Evolutionary conservation across 306 rosid genomes (phyloP), one percentile per base, ranked within the genome.

Genomic region (Inga leiocalycina): DNA sequence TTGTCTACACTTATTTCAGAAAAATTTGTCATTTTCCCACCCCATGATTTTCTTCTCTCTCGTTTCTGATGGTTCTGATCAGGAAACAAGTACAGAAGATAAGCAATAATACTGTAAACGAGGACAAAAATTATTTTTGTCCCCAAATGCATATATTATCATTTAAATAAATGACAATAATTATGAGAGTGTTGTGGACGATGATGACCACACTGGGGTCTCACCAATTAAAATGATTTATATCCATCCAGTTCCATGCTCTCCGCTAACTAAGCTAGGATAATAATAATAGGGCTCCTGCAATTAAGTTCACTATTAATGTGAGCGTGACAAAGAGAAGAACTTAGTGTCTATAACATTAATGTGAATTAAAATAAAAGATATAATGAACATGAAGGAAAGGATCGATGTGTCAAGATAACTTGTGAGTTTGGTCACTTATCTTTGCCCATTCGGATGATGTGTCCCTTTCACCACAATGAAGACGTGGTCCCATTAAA

Each of bases 121-220:
- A 22, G 79, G 94, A 91, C 94, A 91, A 88, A 82, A 83, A 15
- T 52, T 72, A 83, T 79, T 75, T 93, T 88, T 90, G 92, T 89
- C 97, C 79, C 66, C 66, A 48, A 79, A 34, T 81, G 90, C 22
- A 17, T 24, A 12, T 16, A 85, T 79, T 3, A 51, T 20, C 69
- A 79, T 89, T 75, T 83, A 77, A 79, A 83, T 87, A 80, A 87
- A 83, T 82, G 62, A 90, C 59, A 83, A 90, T 88, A 86, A 83
- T 84, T 87, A 70, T 34, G 81, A 73, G 75, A 61, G 76, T 76
- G 81, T 80, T 83, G 52, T 79, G 73, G 84, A 45, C 68, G 85
- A 82, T 52, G 59, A 83, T 86, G 88, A 90, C 86, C 61, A 82
- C 78, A 81, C 66, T 78, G 45, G 89, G 91, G 91, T 71, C 88